Evolutionary conservation across 208 protist species (phyloP).

Genomic region (Crithidia bombi): DNA sequence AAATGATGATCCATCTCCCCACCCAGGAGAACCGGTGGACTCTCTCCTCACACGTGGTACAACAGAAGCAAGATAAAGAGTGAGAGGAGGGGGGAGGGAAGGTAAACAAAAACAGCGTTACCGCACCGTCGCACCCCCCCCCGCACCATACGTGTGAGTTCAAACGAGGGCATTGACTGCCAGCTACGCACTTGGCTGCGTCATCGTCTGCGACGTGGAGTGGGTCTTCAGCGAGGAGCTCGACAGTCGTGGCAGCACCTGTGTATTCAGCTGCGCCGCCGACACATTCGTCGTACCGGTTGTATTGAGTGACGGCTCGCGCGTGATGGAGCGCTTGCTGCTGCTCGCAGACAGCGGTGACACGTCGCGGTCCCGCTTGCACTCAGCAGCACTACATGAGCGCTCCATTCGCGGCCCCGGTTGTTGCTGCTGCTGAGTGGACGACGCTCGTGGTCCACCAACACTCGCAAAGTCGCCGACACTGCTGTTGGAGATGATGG

Average conservation of each 20-base stretch:
- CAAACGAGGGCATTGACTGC: neutral
- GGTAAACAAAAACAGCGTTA: constrained; percentile 9
- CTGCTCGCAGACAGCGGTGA: neutral
- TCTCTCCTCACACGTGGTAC: too few species aligned
- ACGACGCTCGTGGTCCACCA: neutral
- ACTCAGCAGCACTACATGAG: constrained; percentile 1
- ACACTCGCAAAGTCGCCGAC: neutral
- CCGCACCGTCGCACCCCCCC: too few species aligned
- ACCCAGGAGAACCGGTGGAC: too few species aligned
- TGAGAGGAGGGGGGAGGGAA: neutral
- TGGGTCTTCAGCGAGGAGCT: constrained; percentile 4
- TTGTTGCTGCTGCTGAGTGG: neutral
- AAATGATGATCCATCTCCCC: too few species aligned
- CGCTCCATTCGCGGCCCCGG: neutral
- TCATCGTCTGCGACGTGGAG: constrained; percentile 7
- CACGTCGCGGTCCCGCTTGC: neutral
- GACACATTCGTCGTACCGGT: too few species aligned
- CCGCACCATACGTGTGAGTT: too few species aligned
- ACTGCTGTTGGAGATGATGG: neutral
- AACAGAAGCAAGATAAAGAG: neutral
- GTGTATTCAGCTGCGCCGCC: neutral
- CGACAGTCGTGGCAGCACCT: constrained; percentile 15
- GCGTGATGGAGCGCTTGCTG: neutral
- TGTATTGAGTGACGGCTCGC: neutral
- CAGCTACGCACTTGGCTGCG: neutral